Percentiles rank a stretch among this genome's conserved stretches.
Evolutionary conservation across 2,329 filamentous ascomycete species (phyloP).

Genomic region (Phialocephala subalpina): DNA sequence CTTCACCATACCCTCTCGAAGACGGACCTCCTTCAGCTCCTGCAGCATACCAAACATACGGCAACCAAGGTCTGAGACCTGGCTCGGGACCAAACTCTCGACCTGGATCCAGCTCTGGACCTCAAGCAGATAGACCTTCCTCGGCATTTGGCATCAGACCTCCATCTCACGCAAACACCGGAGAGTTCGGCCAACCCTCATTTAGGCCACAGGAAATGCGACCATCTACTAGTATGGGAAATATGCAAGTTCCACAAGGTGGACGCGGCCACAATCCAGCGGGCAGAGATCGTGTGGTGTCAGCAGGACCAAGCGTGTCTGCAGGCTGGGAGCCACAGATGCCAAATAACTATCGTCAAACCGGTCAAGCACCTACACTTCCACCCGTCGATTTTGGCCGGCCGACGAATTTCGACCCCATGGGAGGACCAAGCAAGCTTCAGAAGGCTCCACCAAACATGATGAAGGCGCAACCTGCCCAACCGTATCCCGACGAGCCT

Average conservation of each 20-base stretch:
- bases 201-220: slow-evolving; percentile 44
- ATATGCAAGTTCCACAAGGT: slow-evolving; percentile 52
- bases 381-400: slow-evolving; percentile 32
- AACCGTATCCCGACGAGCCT: slow-evolving; percentile 22
- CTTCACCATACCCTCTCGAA: slow-evolving; percentile 76
- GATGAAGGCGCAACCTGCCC: slow-evolving; percentile 33
- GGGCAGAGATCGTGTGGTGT: slow-evolving; percentile 44
- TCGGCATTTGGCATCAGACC: slow-evolving; percentile 60
- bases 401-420: slow-evolving; percentile 31
- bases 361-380: slow-evolving; percentile 37
- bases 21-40: slow-evolving; percentile 51
- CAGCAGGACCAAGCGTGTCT: slow-evolving; percentile 44
- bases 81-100: slow-evolving; percentile 43
- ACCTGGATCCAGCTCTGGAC: slow-evolving; percentile 55
- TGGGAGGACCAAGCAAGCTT: slow-evolving; percentile 23
- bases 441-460: slow-evolving; percentile 34
- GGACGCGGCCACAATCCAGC: slow-evolving; percentile 37
- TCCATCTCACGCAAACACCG: slow-evolving; percentile 43
- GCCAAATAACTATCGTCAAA: slow-evolving; percentile 51
- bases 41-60: slow-evolving; percentile 7
- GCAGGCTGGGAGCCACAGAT: slow-evolving; percentile 55
- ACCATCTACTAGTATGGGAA: slow-evolving; percentile 54
- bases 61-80: slow-evolving; percentile 52
- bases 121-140: slow-evolving; percentile 48
- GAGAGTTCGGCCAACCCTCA: slow-evolving; percentile 22